Evolutionary conservation across 805 yeast genomes (phyloP).

Genomic region (Phaffomyces thermotolerans): DNA sequence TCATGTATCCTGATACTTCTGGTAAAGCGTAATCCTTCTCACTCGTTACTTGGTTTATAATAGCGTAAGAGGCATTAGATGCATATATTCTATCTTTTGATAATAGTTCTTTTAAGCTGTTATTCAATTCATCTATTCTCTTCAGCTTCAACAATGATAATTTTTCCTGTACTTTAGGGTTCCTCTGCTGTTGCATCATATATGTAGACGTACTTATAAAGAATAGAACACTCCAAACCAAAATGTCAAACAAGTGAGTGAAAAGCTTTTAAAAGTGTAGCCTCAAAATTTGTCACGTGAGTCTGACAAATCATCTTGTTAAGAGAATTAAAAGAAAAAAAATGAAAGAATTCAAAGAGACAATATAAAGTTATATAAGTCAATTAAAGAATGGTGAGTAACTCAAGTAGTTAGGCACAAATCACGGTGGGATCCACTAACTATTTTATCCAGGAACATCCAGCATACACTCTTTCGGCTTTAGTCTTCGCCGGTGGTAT

Average conservation of each 20-base stretch:
- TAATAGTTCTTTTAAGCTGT: slow-evolving; percentile 43
- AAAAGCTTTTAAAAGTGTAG: no score
- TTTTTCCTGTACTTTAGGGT: slow-evolving; percentile 28
- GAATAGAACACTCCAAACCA: no score
- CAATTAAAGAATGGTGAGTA: slow-evolving; percentile 1
- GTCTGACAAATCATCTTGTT: no score
- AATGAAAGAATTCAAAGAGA: no score
- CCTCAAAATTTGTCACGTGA: no score
- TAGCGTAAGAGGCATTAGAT: slow-evolving; percentile 48
- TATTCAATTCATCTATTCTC: slow-evolving; percentile 51
- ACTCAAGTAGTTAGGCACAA: no score
- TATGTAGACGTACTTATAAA: no score
- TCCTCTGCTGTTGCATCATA: background rate
- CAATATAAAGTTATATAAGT: background rate
- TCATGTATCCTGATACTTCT: slow-evolving; percentile 33
- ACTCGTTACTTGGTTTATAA: slow-evolving; percentile 30
- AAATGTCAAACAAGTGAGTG: no score
- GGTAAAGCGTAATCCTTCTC: slow-evolving; percentile 32
- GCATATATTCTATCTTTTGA: slow-evolving; percentile 54
- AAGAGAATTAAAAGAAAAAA: no score
- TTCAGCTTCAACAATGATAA: slow-evolving; percentile 51
- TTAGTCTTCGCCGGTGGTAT: slow-evolving; percentile 64
- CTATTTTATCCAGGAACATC: slow-evolving; percentile 53
- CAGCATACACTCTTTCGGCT: slow-evolving; percentile 64
- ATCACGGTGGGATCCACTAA: background rate